Percentiles rank a stretch among this genome's conserved stretches.
These are phyloP conservation scores for Fallopia convolvulus DNA, from an alignment of 148 eudicot genomes.

Conservation along the genomic window DNA sequence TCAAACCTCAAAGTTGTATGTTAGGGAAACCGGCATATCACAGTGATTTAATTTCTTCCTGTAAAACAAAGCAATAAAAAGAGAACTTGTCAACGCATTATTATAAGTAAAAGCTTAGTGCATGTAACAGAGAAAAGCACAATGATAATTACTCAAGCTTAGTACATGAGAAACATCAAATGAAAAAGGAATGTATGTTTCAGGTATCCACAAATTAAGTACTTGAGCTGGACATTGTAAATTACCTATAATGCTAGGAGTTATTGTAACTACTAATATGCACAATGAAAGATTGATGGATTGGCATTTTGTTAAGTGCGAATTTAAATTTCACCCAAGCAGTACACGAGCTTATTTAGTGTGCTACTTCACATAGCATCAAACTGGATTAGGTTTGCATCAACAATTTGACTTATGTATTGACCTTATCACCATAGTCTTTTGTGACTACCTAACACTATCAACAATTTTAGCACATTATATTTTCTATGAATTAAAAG, in stretches of 20 bases:
- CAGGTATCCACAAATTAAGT: background rate
- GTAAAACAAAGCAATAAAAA: constrained; percentile 13
- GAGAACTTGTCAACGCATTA: background rate
- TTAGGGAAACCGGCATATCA: constrained; percentile 73
- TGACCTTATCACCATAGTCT: background rate
- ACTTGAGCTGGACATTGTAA: background rate
- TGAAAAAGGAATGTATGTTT: too few relatives aligned
- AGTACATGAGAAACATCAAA: constrained; percentile 19
- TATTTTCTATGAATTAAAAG: too few relatives aligned
- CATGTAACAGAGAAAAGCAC: constrained; percentile 6
- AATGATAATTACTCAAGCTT: too few relatives aligned
- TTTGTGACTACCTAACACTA: background rate
- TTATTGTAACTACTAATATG: background rate
- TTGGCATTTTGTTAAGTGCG: background rate
- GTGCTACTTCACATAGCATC: background rate
- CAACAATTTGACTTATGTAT: background rate
- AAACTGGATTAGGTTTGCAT: background rate
- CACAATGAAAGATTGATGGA: background rate
- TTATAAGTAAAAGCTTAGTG: background rate
- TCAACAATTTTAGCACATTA: background rate
- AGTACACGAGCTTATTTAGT: background rate
- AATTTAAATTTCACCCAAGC: background rate
- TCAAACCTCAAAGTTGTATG: constrained; percentile 51
- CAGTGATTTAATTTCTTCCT: constrained; percentile 70
- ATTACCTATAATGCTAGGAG: background rate